A percentile compares a stretch with the other conserved stretches of the same genome.
These are phyloP conservation scores for Acanthamoeba sp. DNA, from an alignment of 208 protist species.

Conservation along the genomic window DNA sequence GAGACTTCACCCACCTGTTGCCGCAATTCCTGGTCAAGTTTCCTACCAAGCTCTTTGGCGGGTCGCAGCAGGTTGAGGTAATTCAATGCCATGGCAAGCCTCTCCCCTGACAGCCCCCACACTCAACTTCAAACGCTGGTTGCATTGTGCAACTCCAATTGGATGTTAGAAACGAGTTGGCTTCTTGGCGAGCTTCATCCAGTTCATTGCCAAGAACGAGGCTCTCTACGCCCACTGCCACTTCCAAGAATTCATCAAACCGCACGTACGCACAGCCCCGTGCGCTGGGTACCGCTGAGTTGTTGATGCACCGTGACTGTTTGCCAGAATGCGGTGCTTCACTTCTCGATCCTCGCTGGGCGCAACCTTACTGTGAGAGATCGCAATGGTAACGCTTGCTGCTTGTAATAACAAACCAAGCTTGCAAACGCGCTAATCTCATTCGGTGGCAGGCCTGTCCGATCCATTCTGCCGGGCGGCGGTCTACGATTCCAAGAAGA, in stretches of 20 bases:
- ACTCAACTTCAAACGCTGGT: too few species aligned
- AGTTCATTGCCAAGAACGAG: neutral
- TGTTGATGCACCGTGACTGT: too few species aligned
- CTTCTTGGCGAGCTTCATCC: neutral
- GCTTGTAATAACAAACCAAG: too few species aligned
- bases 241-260: constrained; percentile 1
- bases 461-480: neutral
- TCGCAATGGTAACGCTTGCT: neutral
- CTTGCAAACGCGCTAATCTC: too few species aligned
- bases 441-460: neutral
- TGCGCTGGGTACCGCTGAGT: too few species aligned
- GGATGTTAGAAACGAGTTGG: neutral
- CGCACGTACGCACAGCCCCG: neutral
- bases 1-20: neutral
- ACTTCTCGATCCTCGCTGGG: neutral
- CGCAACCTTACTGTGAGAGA: neutral
- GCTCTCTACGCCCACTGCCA: neutral
- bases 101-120: neutral
- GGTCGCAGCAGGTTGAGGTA: neutral
- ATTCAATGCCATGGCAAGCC: neutral
- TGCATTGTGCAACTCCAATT: too few species aligned
- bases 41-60: neutral
- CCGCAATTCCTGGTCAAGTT: neutral
- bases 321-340: constrained; percentile 1
- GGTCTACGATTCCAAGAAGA: neutral